phyloP scores from a whole-genome alignment of 352 stramenopile species.

The Peronospora tabacina region DNA sequence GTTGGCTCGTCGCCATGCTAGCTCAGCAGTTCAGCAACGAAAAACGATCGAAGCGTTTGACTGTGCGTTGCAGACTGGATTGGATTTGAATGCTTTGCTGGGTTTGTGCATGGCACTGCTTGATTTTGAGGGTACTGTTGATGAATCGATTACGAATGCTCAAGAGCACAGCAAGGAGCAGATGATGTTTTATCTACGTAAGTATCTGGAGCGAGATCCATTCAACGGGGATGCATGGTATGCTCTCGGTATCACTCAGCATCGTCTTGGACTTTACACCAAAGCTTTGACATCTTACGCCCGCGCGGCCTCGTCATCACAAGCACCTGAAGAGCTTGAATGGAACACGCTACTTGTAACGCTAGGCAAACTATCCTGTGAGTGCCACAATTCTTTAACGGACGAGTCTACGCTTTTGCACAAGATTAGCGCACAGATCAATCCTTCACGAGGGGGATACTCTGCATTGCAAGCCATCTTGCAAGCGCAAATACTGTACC shows the following conservation, averaged over 20 bases:
- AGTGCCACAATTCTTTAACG: not conserved
- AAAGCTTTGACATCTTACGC: conserved; percentile 37
- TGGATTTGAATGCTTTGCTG: conserved; percentile 68
- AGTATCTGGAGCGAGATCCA: conserved; percentile 73
- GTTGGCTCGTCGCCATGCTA: conserved; percentile 44
- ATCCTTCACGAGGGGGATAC: conserved; percentile 2
- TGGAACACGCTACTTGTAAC: conserved; percentile 39
- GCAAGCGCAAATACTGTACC: conserved; percentile 24
- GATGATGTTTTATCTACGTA: conserved; percentile 66
- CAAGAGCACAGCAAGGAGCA: conserved; percentile 27
- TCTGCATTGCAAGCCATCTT: conserved; percentile 21
- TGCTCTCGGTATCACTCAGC: conserved; percentile 51
- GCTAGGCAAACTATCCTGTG: conserved; percentile 14
- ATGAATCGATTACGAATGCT: conserved; percentile 13
- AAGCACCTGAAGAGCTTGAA: conserved; percentile 16
- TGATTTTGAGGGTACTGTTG: conserved; percentile 17
- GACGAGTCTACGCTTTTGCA: conserved; percentile 17
- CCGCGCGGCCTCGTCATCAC: conserved; percentile 16
- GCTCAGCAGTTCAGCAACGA: conserved; percentile 27
- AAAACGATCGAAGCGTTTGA: conserved; percentile 67
- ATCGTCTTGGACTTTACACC: conserved; percentile 41
- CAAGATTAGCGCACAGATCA: conserved; percentile 18
- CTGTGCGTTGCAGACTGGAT: conserved; percentile 63
- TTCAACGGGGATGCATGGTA: conserved; percentile 53
- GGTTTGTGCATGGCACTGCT: conserved; percentile 43